Conservation (phyloP, 257 asterid species). For the Thymus quinquecostatus region DNA sequence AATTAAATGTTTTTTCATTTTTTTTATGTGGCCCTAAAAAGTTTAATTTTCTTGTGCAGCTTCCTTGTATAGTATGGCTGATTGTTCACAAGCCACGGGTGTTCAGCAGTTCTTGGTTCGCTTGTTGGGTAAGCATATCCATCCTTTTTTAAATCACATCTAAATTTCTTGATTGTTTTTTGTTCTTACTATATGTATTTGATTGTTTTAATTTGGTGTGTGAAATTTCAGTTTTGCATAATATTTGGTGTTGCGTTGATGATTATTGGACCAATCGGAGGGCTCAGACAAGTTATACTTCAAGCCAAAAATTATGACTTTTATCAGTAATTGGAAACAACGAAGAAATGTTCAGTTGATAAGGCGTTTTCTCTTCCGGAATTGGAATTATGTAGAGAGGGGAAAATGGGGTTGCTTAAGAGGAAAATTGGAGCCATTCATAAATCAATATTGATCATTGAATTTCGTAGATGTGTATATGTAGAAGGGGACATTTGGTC, state of each 20-base stretch:
- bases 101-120: not conserved
- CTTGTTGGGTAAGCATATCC: not conserved
- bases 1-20: too few relatives aligned
- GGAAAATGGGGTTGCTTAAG: too few relatives aligned
- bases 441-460: too few relatives aligned
- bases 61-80: not conserved
- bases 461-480: too few relatives aligned
- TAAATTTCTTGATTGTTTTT: not conserved
- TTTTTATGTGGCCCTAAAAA: not conserved
- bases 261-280: slow-evolving; percentile 53
- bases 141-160: not conserved
- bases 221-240: slow-evolving; percentile 47
- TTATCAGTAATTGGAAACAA: too few relatives aligned
- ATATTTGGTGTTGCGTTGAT: slow-evolving; percentile 43
- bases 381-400: too few relatives aligned
- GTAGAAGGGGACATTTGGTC: too few relatives aligned
- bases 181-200: too few relatives aligned
- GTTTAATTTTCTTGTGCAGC: not conserved
- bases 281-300: slow-evolving; percentile 46
- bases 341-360: too few relatives aligned
- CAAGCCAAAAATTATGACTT: slow-evolving; percentile 36
- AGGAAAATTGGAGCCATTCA: too few relatives aligned
- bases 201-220: too few relatives aligned
- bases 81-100: not conserved
- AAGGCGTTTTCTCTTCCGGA: too few relatives aligned